Evolutionary conservation across 2,329 filamentous ascomycete genomes (phyloP), one percentile per base, ranked within the genome.

Genomic region (Periconia sp.): DNA sequence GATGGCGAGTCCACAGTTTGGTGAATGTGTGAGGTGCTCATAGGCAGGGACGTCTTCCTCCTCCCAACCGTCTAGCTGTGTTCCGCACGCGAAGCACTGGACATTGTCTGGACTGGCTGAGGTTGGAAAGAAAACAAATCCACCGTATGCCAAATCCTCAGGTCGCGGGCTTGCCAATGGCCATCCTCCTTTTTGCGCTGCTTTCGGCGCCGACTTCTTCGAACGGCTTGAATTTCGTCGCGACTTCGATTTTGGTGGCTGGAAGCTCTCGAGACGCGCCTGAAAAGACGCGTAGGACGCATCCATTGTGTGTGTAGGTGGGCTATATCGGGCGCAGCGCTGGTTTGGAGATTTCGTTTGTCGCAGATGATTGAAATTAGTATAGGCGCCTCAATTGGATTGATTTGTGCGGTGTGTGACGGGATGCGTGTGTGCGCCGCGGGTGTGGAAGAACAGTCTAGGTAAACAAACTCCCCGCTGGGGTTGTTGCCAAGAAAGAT

Each of bases 21-120:
- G 83, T 2, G 91, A 89, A 70, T 96, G 90, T 60, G 87, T 90
- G 30, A 96, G 72, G 74, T 99, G 94, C 70, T 99, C 94, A 47
- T 82, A 81, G 5, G 95, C 79, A 0, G 94, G 91, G 55, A 91
- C 85, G 69, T 99, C 94, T 19, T 87, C 85, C 40, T 87, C 82
- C 66, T 97, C 93, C 94, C 94, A 99, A 55, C 92, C 92, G 70
- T 95, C 92, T 13, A 99, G 82, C 51, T 87, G 85, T 70, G 91
- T 89, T 57, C 85, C 79, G 76, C 94, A 99, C 37, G 92, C 81
- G 74, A 95, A 97, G 73, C 94, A 99, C 62, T 85, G 84, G 45
- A 90, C 90, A 73, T 97, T 97, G 73, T 99, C 94, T 37, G 87
- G 87, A 66, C 86, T 90, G 45, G 85, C 82, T 48, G 84, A 80